Conservation (phyloP, 306 rosid species). For the Glycine latifolia region DNA sequence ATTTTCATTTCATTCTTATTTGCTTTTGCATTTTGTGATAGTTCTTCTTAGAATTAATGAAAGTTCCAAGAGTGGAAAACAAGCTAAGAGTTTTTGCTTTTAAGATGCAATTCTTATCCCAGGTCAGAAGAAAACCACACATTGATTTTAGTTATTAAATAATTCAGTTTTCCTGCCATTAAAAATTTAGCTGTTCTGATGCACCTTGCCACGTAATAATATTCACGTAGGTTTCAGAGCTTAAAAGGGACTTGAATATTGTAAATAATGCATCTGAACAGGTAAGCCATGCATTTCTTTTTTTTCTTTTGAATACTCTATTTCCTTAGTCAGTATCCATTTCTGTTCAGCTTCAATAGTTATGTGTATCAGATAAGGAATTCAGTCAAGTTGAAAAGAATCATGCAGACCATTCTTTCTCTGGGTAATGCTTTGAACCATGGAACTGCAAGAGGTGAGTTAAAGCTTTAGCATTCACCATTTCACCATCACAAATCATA, state of each 20-base stretch:
- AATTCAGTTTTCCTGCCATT: slow-evolving; percentile 36
- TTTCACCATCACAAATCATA: slow-evolving; percentile 17
- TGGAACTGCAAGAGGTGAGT: slow-evolving; percentile 99
- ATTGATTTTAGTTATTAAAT: slow-evolving; percentile 37
- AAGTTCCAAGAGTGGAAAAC: slow-evolving; percentile 88
- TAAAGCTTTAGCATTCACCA: slow-evolving; percentile 29
- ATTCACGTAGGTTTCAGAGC: slow-evolving; percentile 75
- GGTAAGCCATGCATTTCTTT: slow-evolving; percentile 54
- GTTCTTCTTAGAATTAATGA: slow-evolving; percentile 93
- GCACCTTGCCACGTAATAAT: slow-evolving; percentile 42
- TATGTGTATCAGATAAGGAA: slow-evolving; percentile 78
- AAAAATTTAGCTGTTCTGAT: slow-evolving; percentile 42
- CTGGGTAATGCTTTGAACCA: slow-evolving; percentile 97
- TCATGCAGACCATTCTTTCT: slow-evolving; percentile 99
- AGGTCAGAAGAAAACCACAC: slow-evolving; percentile 64
- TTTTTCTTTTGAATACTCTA: slow-evolving; percentile 13
- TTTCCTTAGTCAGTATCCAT: slow-evolving; percentile 1
- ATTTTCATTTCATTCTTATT: slow-evolving; percentile 41
- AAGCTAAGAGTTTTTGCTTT: slow-evolving; percentile 93
- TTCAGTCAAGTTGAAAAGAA: slow-evolving; percentile 95
- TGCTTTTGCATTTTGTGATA: slow-evolving; percentile 51
- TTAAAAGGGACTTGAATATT: slow-evolving; percentile 72
- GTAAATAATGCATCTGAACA: slow-evolving; percentile 87
- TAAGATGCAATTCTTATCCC: slow-evolving; percentile 81
- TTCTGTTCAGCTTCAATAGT: slow-evolving; percentile 39